Evolutionary conservation across 2,329 filamentous ascomycete species (phyloP).

Genomic region (Dactylellina parvicollis): DNA sequence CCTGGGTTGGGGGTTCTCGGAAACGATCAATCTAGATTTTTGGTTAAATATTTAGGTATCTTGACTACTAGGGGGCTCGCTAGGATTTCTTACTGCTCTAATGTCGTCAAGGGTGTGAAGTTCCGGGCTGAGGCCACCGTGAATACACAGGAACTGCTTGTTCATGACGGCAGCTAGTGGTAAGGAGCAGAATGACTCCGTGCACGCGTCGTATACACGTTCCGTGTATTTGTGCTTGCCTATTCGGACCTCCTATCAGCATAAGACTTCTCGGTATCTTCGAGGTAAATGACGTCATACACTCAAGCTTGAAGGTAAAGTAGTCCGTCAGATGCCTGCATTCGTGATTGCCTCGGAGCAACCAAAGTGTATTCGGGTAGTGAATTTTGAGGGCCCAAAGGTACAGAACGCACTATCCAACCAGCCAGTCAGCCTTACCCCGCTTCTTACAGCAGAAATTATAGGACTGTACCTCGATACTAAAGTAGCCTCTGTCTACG

Average conservation of each 20-base stretch:
- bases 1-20: slow-evolving; percentile 94
- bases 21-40: slow-evolving; percentile 86
- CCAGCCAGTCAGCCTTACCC: slow-evolving; percentile 59
- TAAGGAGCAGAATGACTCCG: slow-evolving; percentile 95
- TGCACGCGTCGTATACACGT: slow-evolving; percentile 93
- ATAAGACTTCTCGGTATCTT: not conserved
- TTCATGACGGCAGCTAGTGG: slow-evolving; percentile 98
- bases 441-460: not conserved
- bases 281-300: slow-evolving; percentile 62
- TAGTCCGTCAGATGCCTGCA: slow-evolving; percentile 99
- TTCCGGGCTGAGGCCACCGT: slow-evolving; percentile 94
- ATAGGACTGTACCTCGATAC: slow-evolving; percentile 76
- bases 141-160: slow-evolving; percentile 99
- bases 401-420: slow-evolving; percentile 82
- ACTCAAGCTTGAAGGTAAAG: slow-evolving; percentile 99
- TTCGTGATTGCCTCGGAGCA: slow-evolving; percentile 97
- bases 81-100: slow-evolving; percentile 74
- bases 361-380: slow-evolving; percentile 96
- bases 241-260: slow-evolving; percentile 33
- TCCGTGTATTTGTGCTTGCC: slow-evolving; percentile 97
- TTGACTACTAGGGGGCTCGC: not conserved
- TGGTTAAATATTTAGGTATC: not conserved
- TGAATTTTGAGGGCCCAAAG: slow-evolving; percentile 99
- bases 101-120: slow-evolving; percentile 94
- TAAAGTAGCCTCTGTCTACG: slow-evolving; percentile 97